Evolutionary conservation across 306 rosid species (phyloP).

Genomic region (Vicia villosa): DNA sequence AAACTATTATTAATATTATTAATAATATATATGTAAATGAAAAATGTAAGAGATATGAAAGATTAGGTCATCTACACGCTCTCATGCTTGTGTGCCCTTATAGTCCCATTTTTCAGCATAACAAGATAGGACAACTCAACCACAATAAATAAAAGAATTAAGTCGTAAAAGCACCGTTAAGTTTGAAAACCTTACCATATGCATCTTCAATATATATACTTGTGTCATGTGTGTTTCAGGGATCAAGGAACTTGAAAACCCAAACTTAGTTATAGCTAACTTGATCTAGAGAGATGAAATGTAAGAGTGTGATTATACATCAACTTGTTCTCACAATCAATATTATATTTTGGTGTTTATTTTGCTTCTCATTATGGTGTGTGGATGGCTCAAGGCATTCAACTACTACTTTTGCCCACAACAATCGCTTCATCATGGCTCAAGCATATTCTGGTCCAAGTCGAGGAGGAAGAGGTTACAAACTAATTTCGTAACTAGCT

Average conservation of each 20-base stretch:
- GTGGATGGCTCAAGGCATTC: slow-evolving; percentile 48
- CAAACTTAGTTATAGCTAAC: not conserved
- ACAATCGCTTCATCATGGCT: slow-evolving; percentile 33
- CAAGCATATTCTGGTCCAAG: slow-evolving; percentile 69
- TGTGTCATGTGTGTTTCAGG: not conserved
- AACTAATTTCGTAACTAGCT: slow-evolving; percentile 15
- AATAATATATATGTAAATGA: no score
- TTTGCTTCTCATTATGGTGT: slow-evolving; percentile 31
- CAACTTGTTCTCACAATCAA: not conserved
- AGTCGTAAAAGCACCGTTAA: no score
- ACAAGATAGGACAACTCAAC: not conserved
- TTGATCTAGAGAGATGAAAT: slow-evolving; percentile 33
- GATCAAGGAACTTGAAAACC: not conserved
- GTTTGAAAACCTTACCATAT: no score
- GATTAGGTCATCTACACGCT: not conserved
- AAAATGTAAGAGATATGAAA: no score
- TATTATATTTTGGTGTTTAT: slow-evolving; percentile 34
- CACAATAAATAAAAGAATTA: not conserved
- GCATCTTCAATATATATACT: not conserved
- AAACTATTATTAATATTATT: no score
- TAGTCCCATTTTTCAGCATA: slow-evolving; percentile 5
- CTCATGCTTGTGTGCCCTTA: not conserved
- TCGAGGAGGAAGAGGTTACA: slow-evolving; percentile 48
- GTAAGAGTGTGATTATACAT: slow-evolving; percentile 2
- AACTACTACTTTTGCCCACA: not conserved